Percentiles rank a stretch among this genome's conserved stretches.
Conservation (phyloP, 352 stramenopile species). For the Phytophthora pisi region DNA sequence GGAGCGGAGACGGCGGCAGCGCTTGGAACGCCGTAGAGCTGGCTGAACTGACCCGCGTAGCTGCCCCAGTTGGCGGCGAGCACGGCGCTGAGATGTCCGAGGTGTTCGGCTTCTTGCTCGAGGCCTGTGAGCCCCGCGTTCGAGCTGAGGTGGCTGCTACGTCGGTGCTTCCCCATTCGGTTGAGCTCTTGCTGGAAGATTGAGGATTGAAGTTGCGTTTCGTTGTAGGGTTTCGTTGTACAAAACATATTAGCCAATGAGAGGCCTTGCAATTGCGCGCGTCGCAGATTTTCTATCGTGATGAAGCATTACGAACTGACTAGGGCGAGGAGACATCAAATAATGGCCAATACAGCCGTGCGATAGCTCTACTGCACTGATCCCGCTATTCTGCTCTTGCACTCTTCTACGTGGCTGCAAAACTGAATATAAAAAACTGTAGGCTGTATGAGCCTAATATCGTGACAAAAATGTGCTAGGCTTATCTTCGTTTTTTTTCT, state of each 20-base stretch:
- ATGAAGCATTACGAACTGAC: background rate
- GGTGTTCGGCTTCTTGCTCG: background rate
- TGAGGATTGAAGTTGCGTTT: background rate
- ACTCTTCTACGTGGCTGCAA: too few species aligned
- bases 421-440: too few species aligned
- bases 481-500: too few species aligned
- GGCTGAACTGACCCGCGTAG: background rate
- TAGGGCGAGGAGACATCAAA: too few species aligned
- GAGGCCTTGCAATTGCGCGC: background rate
- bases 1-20: background rate
- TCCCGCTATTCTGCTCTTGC: too few species aligned
- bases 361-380: too few species aligned
- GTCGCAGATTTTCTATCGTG: background rate
- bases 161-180: background rate
- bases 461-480: too few species aligned
- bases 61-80: background rate
- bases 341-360: too few species aligned
- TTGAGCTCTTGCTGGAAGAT: background rate
- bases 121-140: background rate
- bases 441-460: too few species aligned
- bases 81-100: background rate
- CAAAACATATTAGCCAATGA: background rate
- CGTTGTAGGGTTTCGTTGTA: background rate
- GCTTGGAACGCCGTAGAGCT: background rate
- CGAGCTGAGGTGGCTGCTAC: background rate